Percentiles rank a stretch among this genome's conserved stretches.
Conservation (phyloP, 148 eudicot species). For the Beta vulgaris region DNA sequence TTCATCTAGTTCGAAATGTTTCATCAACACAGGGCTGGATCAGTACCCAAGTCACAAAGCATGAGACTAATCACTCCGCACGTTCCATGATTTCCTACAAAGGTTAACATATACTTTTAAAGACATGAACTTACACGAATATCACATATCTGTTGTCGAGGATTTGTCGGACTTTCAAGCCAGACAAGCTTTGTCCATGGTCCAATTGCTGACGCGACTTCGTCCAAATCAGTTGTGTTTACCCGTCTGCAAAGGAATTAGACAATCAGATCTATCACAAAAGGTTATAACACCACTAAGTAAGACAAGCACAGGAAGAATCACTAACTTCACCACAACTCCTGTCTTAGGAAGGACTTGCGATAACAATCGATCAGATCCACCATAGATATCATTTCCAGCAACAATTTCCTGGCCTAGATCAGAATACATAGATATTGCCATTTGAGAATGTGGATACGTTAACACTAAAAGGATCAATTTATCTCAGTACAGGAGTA, state of each 20-base stretch:
- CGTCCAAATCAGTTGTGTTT: conserved; percentile 69
- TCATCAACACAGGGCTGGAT: background rate
- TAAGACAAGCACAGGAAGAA: background rate
- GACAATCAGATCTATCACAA: conserved; percentile 8
- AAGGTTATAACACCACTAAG: background rate
- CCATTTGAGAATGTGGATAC: background rate
- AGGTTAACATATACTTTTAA: background rate
- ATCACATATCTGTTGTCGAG: conserved; percentile 92
- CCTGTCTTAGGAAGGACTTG: conserved; percentile 79
- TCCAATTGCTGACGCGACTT: conserved; percentile 84
- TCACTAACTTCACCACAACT: conserved; percentile 78
- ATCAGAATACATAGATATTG: conserved; percentile 2
- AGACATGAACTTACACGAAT: conserved; percentile 56
- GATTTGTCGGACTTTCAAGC: conserved; percentile 98
- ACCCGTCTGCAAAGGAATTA: conserved; percentile 49
- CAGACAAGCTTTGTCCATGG: conserved; percentile 93
- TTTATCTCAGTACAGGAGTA: background rate
- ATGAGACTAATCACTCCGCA: background rate
- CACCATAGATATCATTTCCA: conserved; percentile 96
- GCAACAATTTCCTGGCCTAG: conserved; percentile 95
- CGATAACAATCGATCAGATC: conserved; percentile 91
- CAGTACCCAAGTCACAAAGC: background rate
- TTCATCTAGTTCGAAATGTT: background rate
- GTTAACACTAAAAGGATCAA: background rate
- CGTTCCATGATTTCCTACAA: background rate